Percentiles rank a stretch among this genome's conserved stretches.
Conservation (phyloP, 345 rosid species). For the Brassica juncea region DNA sequence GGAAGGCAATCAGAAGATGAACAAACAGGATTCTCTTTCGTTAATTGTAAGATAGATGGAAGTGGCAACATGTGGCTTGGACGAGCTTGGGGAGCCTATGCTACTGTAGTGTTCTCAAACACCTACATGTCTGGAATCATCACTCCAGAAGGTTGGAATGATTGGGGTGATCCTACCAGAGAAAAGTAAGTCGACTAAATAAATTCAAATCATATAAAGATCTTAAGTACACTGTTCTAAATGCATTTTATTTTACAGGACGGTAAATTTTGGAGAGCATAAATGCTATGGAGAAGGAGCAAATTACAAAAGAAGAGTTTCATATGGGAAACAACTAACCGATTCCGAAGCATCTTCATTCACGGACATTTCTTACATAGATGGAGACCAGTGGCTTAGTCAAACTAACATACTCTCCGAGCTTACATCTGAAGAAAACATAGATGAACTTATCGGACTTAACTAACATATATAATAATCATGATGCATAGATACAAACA, state of each 20-base stretch:
- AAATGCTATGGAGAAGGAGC: constrained; percentile 73
- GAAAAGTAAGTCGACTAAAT: constrained; percentile 53
- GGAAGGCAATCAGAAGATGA: constrained; percentile 49
- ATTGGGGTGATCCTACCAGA: constrained; percentile 61
- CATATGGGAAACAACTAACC: constrained; percentile 54
- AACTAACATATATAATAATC: not conserved
- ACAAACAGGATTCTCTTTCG: constrained; percentile 68
- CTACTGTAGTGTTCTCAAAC: constrained; percentile 66
- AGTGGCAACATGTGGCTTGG: constrained; percentile 75
- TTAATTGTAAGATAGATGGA: constrained; percentile 58
- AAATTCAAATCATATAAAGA: not conserved
- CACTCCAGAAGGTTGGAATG: constrained; percentile 70
- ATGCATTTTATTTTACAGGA: constrained; percentile 45
- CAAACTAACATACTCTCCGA: constrained; percentile 3
- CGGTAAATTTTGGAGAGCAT: constrained; percentile 68
- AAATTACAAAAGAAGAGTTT: constrained; percentile 44
- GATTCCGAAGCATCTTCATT: constrained; percentile 58
- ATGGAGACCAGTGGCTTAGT: constrained; percentile 71
- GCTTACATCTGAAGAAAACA: not conserved
- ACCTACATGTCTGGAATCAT: constrained; percentile 64
- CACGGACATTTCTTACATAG: constrained; percentile 60
- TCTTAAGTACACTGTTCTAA: not conserved
- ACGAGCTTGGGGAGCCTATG: constrained; percentile 69
- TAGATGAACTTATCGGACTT: not conserved
- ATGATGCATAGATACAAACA: not conserved